Evolutionary conservation across 2,329 filamentous ascomycete species (phyloP).

Genomic region (Daldinia eschscholtzii): DNA sequence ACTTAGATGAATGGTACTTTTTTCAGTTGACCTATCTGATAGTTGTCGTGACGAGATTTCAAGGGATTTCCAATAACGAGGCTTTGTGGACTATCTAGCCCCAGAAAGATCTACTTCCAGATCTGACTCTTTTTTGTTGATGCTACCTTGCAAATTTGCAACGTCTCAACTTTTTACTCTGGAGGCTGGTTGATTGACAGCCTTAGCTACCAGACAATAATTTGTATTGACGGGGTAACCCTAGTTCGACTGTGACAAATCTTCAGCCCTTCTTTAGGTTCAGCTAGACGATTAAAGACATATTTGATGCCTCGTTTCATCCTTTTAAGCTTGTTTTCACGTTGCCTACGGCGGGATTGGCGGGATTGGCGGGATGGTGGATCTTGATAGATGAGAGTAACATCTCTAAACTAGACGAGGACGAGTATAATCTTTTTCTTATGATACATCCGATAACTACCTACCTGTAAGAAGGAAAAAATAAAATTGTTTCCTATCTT

Average conservation of each 20-base stretch:
- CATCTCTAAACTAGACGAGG: slow-evolving; percentile 40
- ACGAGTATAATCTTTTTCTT: slow-evolving; percentile 1
- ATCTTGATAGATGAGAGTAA: slow-evolving; percentile 41
- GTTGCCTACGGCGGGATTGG: slow-evolving; percentile 2
- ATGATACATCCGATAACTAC: not conserved
- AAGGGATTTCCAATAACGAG: not conserved
- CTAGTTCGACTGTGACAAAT: slow-evolving; percentile 16
- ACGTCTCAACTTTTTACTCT: slow-evolving; percentile 31
- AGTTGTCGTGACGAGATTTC: not conserved
- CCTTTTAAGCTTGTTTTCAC: slow-evolving; percentile 40
- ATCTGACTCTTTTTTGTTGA: slow-evolving; percentile 37
- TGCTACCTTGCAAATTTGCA: slow-evolving; percentile 19
- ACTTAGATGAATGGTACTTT: not conserved
- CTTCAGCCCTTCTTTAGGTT: not conserved
- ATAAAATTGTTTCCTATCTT: not conserved
- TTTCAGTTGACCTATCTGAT: not conserved
- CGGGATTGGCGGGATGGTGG: slow-evolving; percentile 11
- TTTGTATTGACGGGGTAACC: not conserved
- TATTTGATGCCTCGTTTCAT: slow-evolving; percentile 9
- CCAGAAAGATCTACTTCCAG: slow-evolving; percentile 33
- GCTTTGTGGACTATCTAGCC: slow-evolving; percentile 11
- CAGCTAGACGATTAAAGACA: slow-evolving; percentile 4
- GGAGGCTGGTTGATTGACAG: not conserved
- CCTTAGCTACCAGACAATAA: slow-evolving; percentile 3
- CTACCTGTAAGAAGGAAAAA: not conserved